These are phyloP conservation scores for Tricholoma saponaceum DNA, from an alignment of 768 basidiomycete genomes.

Conservation along the genomic window DNA sequence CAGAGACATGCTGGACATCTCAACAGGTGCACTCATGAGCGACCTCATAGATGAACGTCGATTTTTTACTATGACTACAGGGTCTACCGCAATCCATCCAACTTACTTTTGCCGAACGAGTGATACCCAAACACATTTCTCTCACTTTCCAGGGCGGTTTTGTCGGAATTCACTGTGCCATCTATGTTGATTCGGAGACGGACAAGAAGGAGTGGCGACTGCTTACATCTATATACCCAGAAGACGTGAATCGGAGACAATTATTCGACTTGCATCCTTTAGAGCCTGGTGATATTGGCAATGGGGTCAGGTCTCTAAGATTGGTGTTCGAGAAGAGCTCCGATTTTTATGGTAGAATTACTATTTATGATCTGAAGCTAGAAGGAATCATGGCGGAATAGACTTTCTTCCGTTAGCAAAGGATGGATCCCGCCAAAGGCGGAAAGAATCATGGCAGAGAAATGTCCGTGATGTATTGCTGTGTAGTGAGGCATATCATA, in stretches of 20 bases:
- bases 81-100: constrained; percentile 77
- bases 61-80: constrained; percentile 32
- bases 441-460: too few species aligned
- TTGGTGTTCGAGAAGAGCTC: constrained; percentile 78
- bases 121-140: constrained; percentile 51
- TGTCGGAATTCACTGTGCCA: constrained; percentile 61
- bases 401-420: too few species aligned
- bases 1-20: constrained; percentile 85
- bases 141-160: constrained; percentile 87
- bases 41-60: too few species aligned
- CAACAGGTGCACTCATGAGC: constrained; percentile 48
- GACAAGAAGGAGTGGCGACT: constrained; percentile 42
- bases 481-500: too few species aligned
- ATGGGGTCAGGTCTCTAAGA: constrained; percentile 46
- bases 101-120: constrained; percentile 47
- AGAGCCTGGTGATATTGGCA: constrained; percentile 14
- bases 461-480: too few species aligned
- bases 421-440: too few species aligned
- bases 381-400: constrained; percentile 26
- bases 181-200: constrained; percentile 33
- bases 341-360: constrained; percentile 82
- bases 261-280: constrained; percentile 48
- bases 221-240: constrained; percentile 62
- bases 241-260: constrained; percentile 76
- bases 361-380: constrained; percentile 59